These are phyloP conservation scores for Rhizopogon vulgaris DNA, from an alignment of 768 basidiomycete species.

Conservation along the genomic window DNA sequence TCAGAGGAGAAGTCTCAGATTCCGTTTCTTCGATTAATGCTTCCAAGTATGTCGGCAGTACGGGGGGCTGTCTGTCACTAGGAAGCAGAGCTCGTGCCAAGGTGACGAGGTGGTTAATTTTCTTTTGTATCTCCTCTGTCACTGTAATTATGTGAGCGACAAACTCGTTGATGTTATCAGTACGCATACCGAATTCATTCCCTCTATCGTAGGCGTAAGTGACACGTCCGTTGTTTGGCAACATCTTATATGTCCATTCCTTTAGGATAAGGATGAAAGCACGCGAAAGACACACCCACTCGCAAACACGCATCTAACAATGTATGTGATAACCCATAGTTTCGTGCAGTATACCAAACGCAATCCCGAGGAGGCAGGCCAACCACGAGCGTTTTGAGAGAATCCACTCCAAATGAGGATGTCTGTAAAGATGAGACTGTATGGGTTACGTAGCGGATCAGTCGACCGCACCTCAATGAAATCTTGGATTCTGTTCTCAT, in stretches of 20 bases:
- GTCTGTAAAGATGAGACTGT: slow-evolving; percentile 19
- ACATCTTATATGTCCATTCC: slow-evolving; percentile 25
- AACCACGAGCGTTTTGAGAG: slow-evolving; percentile 34
- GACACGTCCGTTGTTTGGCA: slow-evolving; percentile 34
- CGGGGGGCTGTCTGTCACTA: slow-evolving; percentile 22
- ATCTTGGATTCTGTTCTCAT: slow-evolving; percentile 36
- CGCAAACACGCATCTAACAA: slow-evolving; percentile 30
- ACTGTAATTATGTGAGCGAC: slow-evolving; percentile 12
- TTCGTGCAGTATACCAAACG: slow-evolving; percentile 30
- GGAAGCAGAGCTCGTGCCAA: slow-evolving; percentile 36
- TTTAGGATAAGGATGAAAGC: background rate
- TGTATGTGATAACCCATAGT: slow-evolving; percentile 38
- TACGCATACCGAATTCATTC: slow-evolving; percentile 17
- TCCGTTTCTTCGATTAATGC: slow-evolving; percentile 30
- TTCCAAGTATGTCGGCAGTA: slow-evolving; percentile 25
- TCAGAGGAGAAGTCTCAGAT: slow-evolving; percentile 18
- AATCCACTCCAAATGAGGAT: slow-evolving; percentile 36
- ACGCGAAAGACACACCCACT: slow-evolving; percentile 14
- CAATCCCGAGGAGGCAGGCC: slow-evolving; percentile 37
- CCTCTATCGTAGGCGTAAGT: slow-evolving; percentile 18
- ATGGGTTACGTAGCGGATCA: background rate
- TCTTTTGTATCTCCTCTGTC: slow-evolving; percentile 30
- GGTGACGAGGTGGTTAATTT: slow-evolving; percentile 35
- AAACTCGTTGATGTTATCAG: background rate
- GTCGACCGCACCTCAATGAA: slow-evolving; percentile 34